A percentile compares a stretch with the other conserved stretches of the same genome.
Evolutionary conservation across 768 basidiomycete species (phyloP).

Genomic region (Lanmaoa pseudosensibilis): DNA sequence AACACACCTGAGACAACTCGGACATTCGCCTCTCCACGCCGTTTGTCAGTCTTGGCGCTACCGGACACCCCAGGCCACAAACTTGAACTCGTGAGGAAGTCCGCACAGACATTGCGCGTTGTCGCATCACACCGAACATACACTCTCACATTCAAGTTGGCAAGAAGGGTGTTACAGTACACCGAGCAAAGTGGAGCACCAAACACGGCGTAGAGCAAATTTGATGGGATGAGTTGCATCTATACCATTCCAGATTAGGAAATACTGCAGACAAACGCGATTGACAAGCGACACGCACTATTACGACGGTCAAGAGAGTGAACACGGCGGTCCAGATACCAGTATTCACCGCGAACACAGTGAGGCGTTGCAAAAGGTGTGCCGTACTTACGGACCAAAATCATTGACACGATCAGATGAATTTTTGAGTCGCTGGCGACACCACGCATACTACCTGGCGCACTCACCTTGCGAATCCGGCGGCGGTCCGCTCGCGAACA

Average conservation of each 20-base stretch:
- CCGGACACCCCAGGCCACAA: no score
- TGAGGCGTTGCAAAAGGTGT: constrained; percentile 10
- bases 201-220: not conserved
- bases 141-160: constrained; percentile 9
- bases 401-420: not conserved
- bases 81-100: not conserved
- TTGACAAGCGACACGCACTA: constrained; percentile 36
- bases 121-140: not conserved
- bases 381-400: constrained; percentile 2
- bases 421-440: no score
- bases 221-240: not conserved
- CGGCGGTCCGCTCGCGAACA: not conserved
- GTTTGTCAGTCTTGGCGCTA: not conserved
- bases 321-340: constrained; percentile 52
- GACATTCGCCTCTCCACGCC: no score
- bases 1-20: no score
- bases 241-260: no score
- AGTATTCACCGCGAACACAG: constrained; percentile 4
- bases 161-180: constrained; percentile 15
- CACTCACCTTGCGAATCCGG: not conserved
- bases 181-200: constrained; percentile 6
- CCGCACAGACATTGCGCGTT: not conserved
- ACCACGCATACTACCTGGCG: no score
- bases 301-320: constrained; percentile 44
- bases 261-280: no score